Conservation (phyloP, 2,329 filamentous ascomycete species). For the Conoideocrella luteorostrata region DNA sequence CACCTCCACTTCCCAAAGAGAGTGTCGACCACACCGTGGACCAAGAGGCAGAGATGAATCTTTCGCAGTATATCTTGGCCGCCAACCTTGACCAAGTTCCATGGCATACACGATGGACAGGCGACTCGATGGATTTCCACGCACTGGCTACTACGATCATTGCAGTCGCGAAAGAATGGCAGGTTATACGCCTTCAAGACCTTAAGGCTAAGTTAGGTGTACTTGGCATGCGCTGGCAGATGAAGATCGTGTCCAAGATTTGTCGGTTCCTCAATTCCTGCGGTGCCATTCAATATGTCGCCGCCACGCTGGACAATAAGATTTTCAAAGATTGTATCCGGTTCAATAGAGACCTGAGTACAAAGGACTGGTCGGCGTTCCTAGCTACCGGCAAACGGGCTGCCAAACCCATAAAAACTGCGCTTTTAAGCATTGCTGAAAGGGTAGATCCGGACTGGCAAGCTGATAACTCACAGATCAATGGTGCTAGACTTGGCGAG, state of each 20-base stretch:
- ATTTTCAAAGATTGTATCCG: conserved; percentile 58
- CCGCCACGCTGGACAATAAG: conserved; percentile 45
- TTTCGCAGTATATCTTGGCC: conserved; percentile 32
- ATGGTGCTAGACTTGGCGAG: conserved; percentile 11
- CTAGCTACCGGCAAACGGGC: conserved; percentile 41
- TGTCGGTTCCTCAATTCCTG: conserved; percentile 51
- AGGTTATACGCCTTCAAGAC: conserved; percentile 51
- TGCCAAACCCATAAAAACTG: conserved; percentile 19
- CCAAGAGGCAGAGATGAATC: conserved; percentile 27
- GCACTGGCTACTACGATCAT: conserved; percentile 52
- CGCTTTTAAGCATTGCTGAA: conserved; percentile 16
- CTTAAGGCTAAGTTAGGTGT: conserved; percentile 53
- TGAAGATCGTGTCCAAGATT: conserved; percentile 53
- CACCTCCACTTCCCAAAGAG: conserved; percentile 37
- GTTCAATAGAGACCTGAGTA: conserved; percentile 48
- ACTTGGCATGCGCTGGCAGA: conserved; percentile 48
- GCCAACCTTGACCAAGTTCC: conserved; percentile 47
- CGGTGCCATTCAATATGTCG: conserved; percentile 51
- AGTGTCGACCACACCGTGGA: conserved; percentile 17
- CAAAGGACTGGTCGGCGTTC: conserved; percentile 51
- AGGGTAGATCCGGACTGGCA: conserved; percentile 17
- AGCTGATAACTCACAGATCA: conserved; percentile 8
- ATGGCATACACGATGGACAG: conserved; percentile 51
- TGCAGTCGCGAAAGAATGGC: conserved; percentile 51
- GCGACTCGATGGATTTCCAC: conserved; percentile 51